Evolutionary conservation across 306 rosid species (phyloP), one percentile per base, ranked within the genome.

Genomic region (Crotalaria pallida): DNA sequence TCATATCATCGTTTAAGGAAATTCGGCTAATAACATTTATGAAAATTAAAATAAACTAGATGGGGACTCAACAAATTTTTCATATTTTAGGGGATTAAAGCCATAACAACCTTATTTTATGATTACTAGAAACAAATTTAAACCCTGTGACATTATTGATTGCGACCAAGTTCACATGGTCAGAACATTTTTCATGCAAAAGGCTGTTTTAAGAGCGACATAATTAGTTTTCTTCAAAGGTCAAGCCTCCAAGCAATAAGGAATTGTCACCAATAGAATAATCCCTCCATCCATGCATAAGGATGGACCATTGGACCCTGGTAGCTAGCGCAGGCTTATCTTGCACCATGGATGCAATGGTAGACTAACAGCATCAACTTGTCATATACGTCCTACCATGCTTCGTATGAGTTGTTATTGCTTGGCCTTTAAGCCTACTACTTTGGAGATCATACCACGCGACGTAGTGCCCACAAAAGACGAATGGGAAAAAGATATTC

Each of bases 371-470:
- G 44, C 74, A 22, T 18, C 17, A 56, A 12, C 62, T 43, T 49
- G 10, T 12, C 13, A 48, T 56, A 34, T 29, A 12, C 52, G 21
- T 75, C 75, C 57, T 24, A 59, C 67, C 34, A 33, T 33, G 22
- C 13, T 64, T 48, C 16, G 48, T 48, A 7, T 68, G 38, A 68
- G 51, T 64, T 58, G 47, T 64, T 58, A 67, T 83, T 75, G 84
- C 91, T 82, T 89, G 68, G 70, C 71, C 89, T 60, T 59, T 48
- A 89, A 85, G 93, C 55, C 75, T 79, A 81, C 62, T 77, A 48
- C 16, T 79, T 18, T 19, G 31, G 22, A 55, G 59, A 69, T 50
- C 69, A 60, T 44, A 61, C 9, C 69, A 62, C 58, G 79, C 70
- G 75, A 71, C 45, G 67, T 23, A 58, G 78, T 51, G 59, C 55